Evolutionary conservation across 805 yeast species (phyloP), one percentile per base, ranked within the genome.

Genomic region (Metschnikowia aberdeeniae): DNA sequence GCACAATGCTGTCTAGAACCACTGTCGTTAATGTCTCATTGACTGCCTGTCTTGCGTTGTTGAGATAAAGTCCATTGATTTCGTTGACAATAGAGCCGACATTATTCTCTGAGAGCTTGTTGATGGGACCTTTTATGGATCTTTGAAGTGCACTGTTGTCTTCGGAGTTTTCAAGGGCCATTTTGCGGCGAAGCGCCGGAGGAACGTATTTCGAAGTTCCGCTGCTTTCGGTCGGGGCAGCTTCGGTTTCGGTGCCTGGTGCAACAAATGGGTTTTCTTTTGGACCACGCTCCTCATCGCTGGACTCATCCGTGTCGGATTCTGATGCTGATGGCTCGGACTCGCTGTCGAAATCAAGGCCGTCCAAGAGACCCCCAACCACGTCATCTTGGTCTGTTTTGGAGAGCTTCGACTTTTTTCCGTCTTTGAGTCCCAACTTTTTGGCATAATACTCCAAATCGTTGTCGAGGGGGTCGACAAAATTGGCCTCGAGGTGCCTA

Each of bases 101-200:
- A 50, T 90, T 93, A 1, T 95, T 81, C 55, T 92, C 98, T 1
- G 97, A 86, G n/a, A 93, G 73, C 62, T 82, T 84, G 62, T 93
- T 93, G 56, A 93, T 70, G 1, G 89, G 81, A 47, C 97, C 90
- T 57, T 89, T 93, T 39, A 90, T 76, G 5, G 80, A 67, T 54
- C 81, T 79, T 43, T 76, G 75, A 31, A 90, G 66, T 31, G 72
- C 76, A 3, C 68, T 40, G 6, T 71, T 59, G 44, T 75, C 80
- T 13, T 60, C 59, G 1, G 73, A 63, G 0, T 54, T 56, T 40
- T 72, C 75, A 47, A 75, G 49, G 0, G 73, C 74, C 59, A 70
- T 56, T 55, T 73, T 75, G 36, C 78, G 74, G 47, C 98, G 76
- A 45, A 86, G 63, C 0, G 96, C 89, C 0, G 98, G 99, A 1